Conservation (phyloP, 2,329 filamentous ascomycete genomes). For the Pyrenophora teres region DNA sequence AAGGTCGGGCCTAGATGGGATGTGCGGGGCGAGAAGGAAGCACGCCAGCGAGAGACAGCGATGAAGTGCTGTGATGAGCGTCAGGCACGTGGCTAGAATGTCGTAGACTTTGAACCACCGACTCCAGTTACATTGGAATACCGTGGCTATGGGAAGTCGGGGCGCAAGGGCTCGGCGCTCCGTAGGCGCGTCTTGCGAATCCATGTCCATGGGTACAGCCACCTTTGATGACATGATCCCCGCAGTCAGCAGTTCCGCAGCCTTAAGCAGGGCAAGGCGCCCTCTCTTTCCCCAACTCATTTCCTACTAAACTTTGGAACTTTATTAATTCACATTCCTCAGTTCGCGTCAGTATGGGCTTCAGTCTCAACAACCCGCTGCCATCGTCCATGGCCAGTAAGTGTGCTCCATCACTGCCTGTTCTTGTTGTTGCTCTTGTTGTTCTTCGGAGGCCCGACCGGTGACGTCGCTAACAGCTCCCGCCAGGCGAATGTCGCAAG, state of each 20-base stretch:
- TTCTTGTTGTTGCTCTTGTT: not conserved
- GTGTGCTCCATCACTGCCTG: slow-evolving; percentile 28
- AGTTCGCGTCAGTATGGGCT: slow-evolving; percentile 43
- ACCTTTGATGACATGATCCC: slow-evolving; percentile 9
- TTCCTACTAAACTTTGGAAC: slow-evolving; percentile 7
- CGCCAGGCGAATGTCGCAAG: slow-evolving; percentile 91
- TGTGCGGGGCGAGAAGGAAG: no score
- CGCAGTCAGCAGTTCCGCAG: not conserved
- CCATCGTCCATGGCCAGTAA: slow-evolving; percentile 59
- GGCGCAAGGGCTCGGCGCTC: not conserved
- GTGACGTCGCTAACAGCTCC: slow-evolving; percentile 44
- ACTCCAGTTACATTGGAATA: no score
- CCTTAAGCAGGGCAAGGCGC: slow-evolving; percentile 1
- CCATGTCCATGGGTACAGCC: slow-evolving; percentile 1
- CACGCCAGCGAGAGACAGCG: no score
- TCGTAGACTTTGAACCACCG: no score
- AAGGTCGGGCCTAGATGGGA: no score
- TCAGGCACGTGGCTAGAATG: no score
- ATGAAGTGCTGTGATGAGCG: no score
- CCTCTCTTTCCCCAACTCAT: slow-evolving; percentile 1
- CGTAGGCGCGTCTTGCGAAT: slow-evolving; percentile 3
- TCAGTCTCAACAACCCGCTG: slow-evolving; percentile 60
- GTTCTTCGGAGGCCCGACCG: slow-evolving; percentile 4
- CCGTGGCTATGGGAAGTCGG: no score
- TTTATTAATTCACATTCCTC: not conserved